Conservation (phyloP, 345 rosid genomes). For the Sisymbrium altissimum region DNA sequence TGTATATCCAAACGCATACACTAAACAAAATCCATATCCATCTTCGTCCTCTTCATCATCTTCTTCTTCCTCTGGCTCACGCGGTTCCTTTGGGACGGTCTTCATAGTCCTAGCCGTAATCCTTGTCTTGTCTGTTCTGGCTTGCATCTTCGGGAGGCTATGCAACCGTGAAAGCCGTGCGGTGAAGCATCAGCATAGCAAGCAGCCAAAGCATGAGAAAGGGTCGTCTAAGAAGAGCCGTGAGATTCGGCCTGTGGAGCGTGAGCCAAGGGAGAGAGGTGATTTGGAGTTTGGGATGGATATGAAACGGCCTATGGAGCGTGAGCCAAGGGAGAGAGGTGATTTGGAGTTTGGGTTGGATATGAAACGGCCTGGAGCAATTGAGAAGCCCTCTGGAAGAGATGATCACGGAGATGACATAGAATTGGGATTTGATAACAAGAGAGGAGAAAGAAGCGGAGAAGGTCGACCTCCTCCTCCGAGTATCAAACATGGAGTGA, state of each 20-base stretch:
- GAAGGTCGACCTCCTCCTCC: constrained; percentile 22
- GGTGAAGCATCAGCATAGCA: constrained; percentile 21
- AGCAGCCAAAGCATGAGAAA: constrained; percentile 25
- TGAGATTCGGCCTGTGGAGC: constrained; percentile 34
- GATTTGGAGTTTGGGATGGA: constrained; percentile 34
- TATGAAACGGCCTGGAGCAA: constrained; percentile 22
- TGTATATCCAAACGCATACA: constrained; percentile 52
- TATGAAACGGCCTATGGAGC: constrained; percentile 25
- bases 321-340: constrained; percentile 38
- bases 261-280: constrained; percentile 37
- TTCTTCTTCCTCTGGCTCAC: constrained; percentile 41
- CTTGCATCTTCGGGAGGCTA: constrained; percentile 44
- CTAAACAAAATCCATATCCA: constrained; percentile 39
- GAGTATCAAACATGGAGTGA: constrained; percentile 34
- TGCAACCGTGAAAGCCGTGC: constrained; percentile 33
- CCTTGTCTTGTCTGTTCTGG: constrained; percentile 39
- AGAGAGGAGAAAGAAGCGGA: constrained; percentile 26
- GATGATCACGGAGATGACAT: constrained; percentile 20
- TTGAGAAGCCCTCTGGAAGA: constrained; percentile 8
- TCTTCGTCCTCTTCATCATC: constrained; percentile 24
- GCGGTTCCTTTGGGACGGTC: constrained; percentile 68
- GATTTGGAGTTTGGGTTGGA: constrained; percentile 34
- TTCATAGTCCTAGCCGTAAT: constrained; percentile 48
- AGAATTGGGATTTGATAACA: constrained; percentile 35
- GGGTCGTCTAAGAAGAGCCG: constrained; percentile 26